These are phyloP conservation scores for Corinectria fuckeliana DNA, from an alignment of 2,329 filamentous ascomycete genomes.

Conservation along the genomic window DNA sequence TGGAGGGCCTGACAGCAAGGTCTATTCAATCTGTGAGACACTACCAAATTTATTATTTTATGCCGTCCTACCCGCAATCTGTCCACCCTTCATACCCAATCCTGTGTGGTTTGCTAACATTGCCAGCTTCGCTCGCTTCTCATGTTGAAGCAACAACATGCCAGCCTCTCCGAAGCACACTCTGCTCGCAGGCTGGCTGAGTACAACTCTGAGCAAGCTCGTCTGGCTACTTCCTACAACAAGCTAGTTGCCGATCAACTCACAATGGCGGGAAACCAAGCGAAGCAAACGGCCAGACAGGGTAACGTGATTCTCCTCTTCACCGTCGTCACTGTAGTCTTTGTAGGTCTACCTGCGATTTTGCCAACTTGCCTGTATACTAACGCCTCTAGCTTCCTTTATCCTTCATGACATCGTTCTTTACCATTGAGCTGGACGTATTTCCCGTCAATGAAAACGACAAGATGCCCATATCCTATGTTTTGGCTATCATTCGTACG, in stretches of 20 bases:
- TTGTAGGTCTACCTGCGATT: background rate
- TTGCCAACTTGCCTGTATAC: background rate
- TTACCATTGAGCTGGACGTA: conserved; percentile 9
- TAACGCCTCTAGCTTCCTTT: background rate
- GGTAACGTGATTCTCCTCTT: conserved; percentile 3
- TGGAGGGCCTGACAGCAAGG: conserved; percentile 1
- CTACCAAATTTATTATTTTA: too few species aligned
- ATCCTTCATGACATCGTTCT: conserved; percentile 15
- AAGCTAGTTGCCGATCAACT: conserved; percentile 5
- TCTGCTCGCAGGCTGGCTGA: conserved; percentile 3
- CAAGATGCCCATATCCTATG: conserved; percentile 1
- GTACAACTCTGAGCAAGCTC: conserved; percentile 1
- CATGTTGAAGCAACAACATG: conserved; percentile 12
- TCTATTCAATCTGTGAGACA: conserved; percentile 6
- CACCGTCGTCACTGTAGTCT: conserved; percentile 10
- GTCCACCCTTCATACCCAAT: background rate
- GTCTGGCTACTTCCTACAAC: conserved; percentile 1
- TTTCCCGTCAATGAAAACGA: conserved; percentile 6
- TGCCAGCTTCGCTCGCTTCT: conserved; percentile 5
- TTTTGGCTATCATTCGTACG: conserved; percentile 3
- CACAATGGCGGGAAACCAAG: background rate
- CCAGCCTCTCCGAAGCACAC: conserved; percentile 7
- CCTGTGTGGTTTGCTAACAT: background rate
- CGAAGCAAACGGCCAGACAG: conserved; percentile 1
- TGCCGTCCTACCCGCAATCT: too few species aligned